Evolutionary conservation across 1,284 basidiomycete genomes (phyloP).

Genomic region (Boletellus dicymbophilus): DNA sequence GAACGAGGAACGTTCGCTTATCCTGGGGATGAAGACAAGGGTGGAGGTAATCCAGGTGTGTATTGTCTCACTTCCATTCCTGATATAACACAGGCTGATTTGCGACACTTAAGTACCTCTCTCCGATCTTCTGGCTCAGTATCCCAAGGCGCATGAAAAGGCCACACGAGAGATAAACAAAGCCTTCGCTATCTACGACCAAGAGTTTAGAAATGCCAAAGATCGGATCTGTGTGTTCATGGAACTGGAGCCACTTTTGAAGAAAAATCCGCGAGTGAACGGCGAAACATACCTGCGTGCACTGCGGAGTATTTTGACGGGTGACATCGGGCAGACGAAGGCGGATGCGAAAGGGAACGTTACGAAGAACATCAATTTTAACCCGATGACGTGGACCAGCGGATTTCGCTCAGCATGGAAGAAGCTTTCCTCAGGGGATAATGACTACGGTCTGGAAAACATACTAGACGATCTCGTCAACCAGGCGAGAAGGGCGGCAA

Average conservation of each 20-base stretch:
- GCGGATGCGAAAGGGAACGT: not conserved
- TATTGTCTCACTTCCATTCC: not conserved
- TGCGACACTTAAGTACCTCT: slow-evolving; percentile 12
- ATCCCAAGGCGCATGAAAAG: slow-evolving; percentile 20
- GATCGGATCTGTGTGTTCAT: slow-evolving; percentile 21
- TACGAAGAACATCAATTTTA: not conserved
- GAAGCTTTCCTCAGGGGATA: slow-evolving; percentile 11
- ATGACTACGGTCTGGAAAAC: not conserved
- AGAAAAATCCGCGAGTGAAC: slow-evolving; percentile 2
- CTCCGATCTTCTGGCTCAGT: slow-evolving; percentile 6
- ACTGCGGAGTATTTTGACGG: slow-evolving; percentile 11
- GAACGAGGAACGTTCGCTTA: slow-evolving; percentile 15
- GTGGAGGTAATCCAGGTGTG: slow-evolving; percentile 10
- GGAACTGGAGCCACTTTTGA: slow-evolving; percentile 8
- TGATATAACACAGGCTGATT: not conserved
- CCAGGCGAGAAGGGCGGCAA: not conserved
- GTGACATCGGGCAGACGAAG: slow-evolving; percentile 9
- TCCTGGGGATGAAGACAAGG: not conserved
- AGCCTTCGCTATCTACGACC: not conserved
- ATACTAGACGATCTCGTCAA: slow-evolving; percentile 2
- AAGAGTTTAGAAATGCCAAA: slow-evolving; percentile 22
- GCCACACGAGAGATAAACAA: slow-evolving; percentile 1
- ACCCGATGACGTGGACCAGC: not conserved
- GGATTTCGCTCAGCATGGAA: not conserved
- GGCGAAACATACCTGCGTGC: slow-evolving; percentile 3